phyloP scores from a whole-genome alignment of 2,329 filamentous ascomycete genomes.

The Microsporum ferrugineum region DNA sequence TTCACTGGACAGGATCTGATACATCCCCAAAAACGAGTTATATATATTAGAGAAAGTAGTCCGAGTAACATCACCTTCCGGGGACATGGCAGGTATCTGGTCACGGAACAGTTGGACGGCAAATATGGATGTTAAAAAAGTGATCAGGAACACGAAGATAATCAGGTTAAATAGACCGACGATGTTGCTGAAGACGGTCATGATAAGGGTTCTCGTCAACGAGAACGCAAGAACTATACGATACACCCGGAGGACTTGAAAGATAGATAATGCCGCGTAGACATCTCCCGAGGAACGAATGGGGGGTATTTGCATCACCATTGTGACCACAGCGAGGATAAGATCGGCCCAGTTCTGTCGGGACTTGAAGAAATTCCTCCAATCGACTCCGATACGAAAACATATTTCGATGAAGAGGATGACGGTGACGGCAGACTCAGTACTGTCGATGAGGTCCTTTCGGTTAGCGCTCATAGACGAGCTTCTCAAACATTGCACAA shows the following conservation, averaged over 20 bases:
- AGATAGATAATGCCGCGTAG: slow-evolving; percentile 83
- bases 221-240: slow-evolving; percentile 81
- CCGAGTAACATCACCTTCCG: slow-evolving; percentile 49
- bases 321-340: slow-evolving; percentile 65
- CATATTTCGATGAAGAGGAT: slow-evolving; percentile 72
- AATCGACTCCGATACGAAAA: slow-evolving; percentile 65
- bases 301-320: slow-evolving; percentile 70
- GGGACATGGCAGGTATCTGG: slow-evolving; percentile 57
- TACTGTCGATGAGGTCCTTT: slow-evolving; percentile 54
- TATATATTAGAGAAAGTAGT: slow-evolving; percentile 83
- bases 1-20: slow-evolving; percentile 89
- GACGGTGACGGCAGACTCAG: slow-evolving; percentile 65
- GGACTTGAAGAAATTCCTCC: slow-evolving; percentile 65
- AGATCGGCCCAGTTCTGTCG: slow-evolving; percentile 72
- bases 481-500: slow-evolving; percentile 67
- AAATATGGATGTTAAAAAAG: slow-evolving; percentile 86
- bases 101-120: slow-evolving; percentile 87
- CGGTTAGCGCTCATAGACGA: slow-evolving; percentile 57
- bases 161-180: slow-evolving; percentile 89
- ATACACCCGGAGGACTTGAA: slow-evolving; percentile 87
- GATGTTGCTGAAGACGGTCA: slow-evolving; percentile 78
- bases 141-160: slow-evolving; percentile 90
- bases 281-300: slow-evolving; percentile 59
- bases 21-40: slow-evolving; percentile 96
- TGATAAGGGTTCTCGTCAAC: slow-evolving; percentile 74